Evolutionary conservation across 2,329 filamentous ascomycete species (phyloP).

Genomic region (Fusarium bulbicola): DNA sequence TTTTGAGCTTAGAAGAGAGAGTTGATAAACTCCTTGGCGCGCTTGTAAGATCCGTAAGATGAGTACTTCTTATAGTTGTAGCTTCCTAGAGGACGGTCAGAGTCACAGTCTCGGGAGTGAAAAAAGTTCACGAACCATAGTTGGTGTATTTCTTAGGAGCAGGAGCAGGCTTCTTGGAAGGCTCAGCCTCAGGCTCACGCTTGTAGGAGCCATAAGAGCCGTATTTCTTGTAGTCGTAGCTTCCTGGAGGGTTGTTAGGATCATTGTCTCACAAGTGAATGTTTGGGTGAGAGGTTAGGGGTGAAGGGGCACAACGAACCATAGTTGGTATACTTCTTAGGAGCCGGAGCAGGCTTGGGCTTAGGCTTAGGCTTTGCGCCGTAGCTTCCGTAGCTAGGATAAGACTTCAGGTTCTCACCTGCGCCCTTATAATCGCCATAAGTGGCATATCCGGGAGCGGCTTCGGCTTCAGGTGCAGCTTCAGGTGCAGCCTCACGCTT

Average conservation of each 20-base stretch:
- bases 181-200: constrained; percentile 1
- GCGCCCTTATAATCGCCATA: neutral
- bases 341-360: neutral
- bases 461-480: neutral
- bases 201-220: constrained; percentile 10
- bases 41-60: neutral
- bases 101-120: fast-evolving
- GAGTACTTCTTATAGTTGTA: constrained; percentile 27
- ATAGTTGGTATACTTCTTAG: constrained; percentile 15
- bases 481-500: neutral
- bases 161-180: neutral
- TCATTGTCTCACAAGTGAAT: too few relatives aligned
- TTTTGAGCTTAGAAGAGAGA: constrained; percentile 20
- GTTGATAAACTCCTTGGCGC: constrained; percentile 15
- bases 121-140: neutral
- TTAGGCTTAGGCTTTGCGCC: neutral
- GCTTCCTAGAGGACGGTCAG: neutral
- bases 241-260: neutral
- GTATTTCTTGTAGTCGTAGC: constrained; percentile 27
- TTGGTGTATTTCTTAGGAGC: constrained; percentile 9
- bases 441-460: neutral
- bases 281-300: too few relatives aligned
- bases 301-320: neutral
- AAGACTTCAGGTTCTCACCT: neutral
- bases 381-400: neutral